Evolutionary conservation across 139 green algal genomes (phyloP).

Genomic region (Chlorella vulgaris): DNA sequence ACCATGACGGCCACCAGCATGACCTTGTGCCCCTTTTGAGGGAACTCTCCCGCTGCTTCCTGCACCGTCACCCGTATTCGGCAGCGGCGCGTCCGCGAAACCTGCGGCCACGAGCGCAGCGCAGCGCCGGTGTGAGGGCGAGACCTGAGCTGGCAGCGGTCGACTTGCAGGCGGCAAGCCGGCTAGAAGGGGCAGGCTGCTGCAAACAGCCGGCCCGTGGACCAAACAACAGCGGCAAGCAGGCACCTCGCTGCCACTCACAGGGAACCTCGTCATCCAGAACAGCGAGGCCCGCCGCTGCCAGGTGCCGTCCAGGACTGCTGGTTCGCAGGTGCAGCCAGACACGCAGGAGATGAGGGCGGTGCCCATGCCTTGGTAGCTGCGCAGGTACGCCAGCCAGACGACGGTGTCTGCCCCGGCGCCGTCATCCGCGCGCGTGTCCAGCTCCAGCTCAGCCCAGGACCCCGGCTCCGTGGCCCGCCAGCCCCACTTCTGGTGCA

Average conservation of each 20-base stretch:
- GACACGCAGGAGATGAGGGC: not conserved
- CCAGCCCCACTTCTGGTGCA: slow-evolving; percentile 24
- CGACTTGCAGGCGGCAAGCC: not conserved
- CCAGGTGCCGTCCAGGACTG: slow-evolving; percentile 17
- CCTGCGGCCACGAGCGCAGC: too few relatives aligned
- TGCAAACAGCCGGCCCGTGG: not conserved
- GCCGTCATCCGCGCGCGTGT: not conserved
- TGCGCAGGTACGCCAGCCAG: slow-evolving; percentile 11
- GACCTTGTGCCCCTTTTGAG: slow-evolving; percentile 18
- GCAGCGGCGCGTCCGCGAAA: not conserved
- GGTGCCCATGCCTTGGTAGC: slow-evolving; percentile 23
- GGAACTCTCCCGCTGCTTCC: not conserved
- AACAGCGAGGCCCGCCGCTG: slow-evolving; percentile 13
- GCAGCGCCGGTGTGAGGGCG: not conserved
- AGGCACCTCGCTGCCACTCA: not conserved
- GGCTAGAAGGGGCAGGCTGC: not conserved
- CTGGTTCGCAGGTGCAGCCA: slow-evolving; percentile 5
- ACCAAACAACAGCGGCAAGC: not conserved
- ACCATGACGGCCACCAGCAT: slow-evolving; percentile 12
- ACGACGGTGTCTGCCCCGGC: not conserved
- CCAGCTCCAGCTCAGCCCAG: slow-evolving; percentile 21
- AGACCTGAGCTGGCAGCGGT: too few relatives aligned
- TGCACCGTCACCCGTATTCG: slow-evolving; percentile 3
- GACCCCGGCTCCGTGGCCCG: not conserved
- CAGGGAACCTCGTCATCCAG: not conserved